These are phyloP conservation scores for Symbiotaphrina buchneri DNA, from an alignment of 495 filamentous ascomycete genomes.

Conservation along the genomic window DNA sequence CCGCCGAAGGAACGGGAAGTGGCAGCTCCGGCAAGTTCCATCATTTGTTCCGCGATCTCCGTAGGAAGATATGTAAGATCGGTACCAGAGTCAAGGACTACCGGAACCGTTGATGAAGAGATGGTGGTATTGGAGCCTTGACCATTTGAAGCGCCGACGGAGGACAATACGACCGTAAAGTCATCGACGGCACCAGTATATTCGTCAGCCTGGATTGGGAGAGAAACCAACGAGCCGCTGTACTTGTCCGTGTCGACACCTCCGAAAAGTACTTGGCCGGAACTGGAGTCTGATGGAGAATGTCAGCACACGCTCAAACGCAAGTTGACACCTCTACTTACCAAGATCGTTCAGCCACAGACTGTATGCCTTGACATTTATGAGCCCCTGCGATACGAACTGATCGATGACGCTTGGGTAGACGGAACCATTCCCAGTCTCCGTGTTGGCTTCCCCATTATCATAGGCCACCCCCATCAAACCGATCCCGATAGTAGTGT, in stretches of 20 bases:
- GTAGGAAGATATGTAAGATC: conserved; percentile 73
- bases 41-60: conserved; percentile 37
- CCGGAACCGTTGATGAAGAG: conserved; percentile 43
- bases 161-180: too few species aligned
- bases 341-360: conserved; percentile 74
- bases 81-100: conserved; percentile 78
- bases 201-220: conserved; percentile 69
- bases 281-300: too few species aligned
- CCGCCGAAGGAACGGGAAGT: conserved; percentile 25
- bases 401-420: conserved; percentile 66
- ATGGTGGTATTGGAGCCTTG: too few species aligned
- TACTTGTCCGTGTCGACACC: conserved; percentile 74
- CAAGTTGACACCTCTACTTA: too few species aligned
- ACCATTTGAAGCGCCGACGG: too few species aligned
- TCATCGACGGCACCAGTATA: too few species aligned
- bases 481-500: too few species aligned
- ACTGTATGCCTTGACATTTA: conserved; percentile 66
- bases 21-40: conserved; percentile 32
- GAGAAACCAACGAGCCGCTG: conserved; percentile 40
- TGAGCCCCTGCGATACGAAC: conserved; percentile 44
- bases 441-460: too few species aligned
- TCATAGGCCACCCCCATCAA: too few species aligned
- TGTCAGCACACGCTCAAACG: too few species aligned
- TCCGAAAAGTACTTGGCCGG: conserved; percentile 74
- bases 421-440: conserved; percentile 25